phyloP scores from a whole-genome alignment of 371 early-diverging fungal species.

The Mortierella polycephala region DNA sequence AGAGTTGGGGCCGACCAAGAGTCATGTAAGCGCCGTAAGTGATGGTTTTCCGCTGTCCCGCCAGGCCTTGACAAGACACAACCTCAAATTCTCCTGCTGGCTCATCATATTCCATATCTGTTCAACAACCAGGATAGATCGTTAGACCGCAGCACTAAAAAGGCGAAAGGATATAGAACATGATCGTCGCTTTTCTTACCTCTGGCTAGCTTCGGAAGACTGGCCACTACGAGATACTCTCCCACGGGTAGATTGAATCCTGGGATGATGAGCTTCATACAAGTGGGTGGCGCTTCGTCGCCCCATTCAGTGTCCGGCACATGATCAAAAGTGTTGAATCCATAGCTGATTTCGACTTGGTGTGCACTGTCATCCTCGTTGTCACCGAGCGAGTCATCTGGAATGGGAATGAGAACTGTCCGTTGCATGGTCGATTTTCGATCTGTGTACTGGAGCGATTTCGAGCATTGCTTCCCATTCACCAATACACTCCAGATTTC shows the following conservation, averaged over 20 bases:
- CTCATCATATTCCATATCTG: conserved; percentile 41
- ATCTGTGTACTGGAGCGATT: conserved; percentile 28
- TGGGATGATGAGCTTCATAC: conserved; percentile 31
- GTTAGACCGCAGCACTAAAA: background rate
- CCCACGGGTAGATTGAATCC: conserved; percentile 47
- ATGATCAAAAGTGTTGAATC: conserved; percentile 39
- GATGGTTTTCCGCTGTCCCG: conserved; percentile 29
- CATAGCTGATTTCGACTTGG: conserved; percentile 45
- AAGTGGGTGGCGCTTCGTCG: background rate
- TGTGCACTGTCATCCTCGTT: conserved; percentile 20
- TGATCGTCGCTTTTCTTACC: too few species aligned
- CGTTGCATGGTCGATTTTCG: conserved; percentile 14
- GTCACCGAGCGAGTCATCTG: conserved; percentile 9
- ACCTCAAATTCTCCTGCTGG: conserved; percentile 43
- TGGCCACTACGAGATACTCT: conserved; percentile 42
- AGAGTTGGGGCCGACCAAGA: conserved; percentile 31
- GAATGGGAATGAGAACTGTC: conserved; percentile 40
- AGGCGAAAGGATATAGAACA: too few species aligned
- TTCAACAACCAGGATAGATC: background rate
- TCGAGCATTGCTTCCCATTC: conserved; percentile 36
- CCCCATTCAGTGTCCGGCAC: conserved; percentile 10
- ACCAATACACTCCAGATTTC: conserved; percentile 50
- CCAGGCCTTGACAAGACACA: conserved; percentile 15
- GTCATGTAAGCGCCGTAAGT: conserved; percentile 49
- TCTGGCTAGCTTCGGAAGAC: conserved; percentile 26